Evolutionary conservation across 371 early-diverging fungal species (phyloP), one percentile per base, ranked within the genome.

Genomic region (Syncephalastrum racemosum): DNA sequence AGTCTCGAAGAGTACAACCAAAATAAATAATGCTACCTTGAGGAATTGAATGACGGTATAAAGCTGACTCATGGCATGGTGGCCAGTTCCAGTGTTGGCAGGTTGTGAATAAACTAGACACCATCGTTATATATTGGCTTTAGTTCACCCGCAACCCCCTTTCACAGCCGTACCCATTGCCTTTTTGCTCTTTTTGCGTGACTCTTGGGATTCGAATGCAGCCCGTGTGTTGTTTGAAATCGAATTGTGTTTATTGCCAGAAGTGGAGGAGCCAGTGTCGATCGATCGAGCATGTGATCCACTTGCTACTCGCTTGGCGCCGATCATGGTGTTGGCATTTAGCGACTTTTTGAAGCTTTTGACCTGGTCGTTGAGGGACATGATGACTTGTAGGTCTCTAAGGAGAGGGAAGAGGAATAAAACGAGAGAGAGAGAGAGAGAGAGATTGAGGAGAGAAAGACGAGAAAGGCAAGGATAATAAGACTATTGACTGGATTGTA

Each of bases 61-160:
- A 3, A 88, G 72, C 42, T 84, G 78, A 60, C 85, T 87, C 71
- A 83, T 82, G 19, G 79, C 76, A 68, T 83, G 86, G 36, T 70
- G 71, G 23, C 82, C 84, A 14, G 77, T 73, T 12, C 81, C 82
- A 0, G 83, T 80, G 56, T 80, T 79, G 19, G 82, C 81, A 54
- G 86, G 82, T 60, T 82, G 81, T 23, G 79, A 80, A 62, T 77
- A 82, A 8, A 79, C 75, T 75, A 60, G 19, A 56, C 14, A 25
- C 52, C 50, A 49, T 22, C 20, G 44, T 43, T 18, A 46, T 22
- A 18, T 22, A 39, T 22, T 54, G 45, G 2, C 23, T 60, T 18
- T 48, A n/a, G n/a, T n/a, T n/a, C n/a, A n/a, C n/a, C n/a, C n/a
- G n/a, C n/a, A n/a, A n/a, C n/a, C n/a, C n/a, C 42, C 36, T 19